Evolutionary conservation across 306 rosid species (phyloP).

Genomic region (Coriaria nepalensis): DNA sequence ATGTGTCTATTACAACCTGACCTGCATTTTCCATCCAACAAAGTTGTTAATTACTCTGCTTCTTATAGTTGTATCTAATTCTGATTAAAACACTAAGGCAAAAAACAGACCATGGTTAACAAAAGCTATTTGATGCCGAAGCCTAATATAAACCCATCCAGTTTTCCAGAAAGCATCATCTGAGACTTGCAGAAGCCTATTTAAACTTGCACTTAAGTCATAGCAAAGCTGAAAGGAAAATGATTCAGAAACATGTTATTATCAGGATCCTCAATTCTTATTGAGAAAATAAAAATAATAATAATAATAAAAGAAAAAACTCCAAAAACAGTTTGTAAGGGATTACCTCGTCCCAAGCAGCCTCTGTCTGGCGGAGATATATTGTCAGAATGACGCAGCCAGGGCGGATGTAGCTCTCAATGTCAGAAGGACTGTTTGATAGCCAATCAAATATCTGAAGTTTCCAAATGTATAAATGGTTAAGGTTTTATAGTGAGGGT

Average conservation of each 20-base stretch:
- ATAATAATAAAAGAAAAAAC: too few relatives aligned
- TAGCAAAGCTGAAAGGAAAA: conserved; percentile 41
- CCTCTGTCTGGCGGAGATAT: conserved; percentile 57
- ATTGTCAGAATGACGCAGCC: conserved; percentile 80
- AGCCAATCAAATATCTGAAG: conserved; percentile 71
- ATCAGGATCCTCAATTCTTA: background rate
- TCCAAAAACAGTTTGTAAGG: too few relatives aligned
- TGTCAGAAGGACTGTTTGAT: conserved; percentile 73
- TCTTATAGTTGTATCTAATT: too few relatives aligned
- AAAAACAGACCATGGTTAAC: conserved; percentile 51
- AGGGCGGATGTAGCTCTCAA: conserved; percentile 93
- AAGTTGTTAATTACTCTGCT: too few relatives aligned
- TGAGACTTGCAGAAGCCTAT: conserved; percentile 47
- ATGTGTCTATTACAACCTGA: conserved; percentile 58
- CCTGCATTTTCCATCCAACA: conserved; percentile 28
- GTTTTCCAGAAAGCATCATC: conserved; percentile 68
- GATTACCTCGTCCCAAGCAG: conserved; percentile 68
- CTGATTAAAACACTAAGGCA: too few relatives aligned
- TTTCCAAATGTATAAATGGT: background rate
- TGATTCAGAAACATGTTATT: background rate
- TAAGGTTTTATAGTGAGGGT: background rate
- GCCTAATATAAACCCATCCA: conserved; percentile 73
- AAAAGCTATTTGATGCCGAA: conserved; percentile 55
- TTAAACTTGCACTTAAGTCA: conserved; percentile 52
- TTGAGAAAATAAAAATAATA: background rate